phyloP scores from a whole-genome alignment of 2,329 filamentous ascomycete species.

The Fusarium tanahbumbuense region DNA sequence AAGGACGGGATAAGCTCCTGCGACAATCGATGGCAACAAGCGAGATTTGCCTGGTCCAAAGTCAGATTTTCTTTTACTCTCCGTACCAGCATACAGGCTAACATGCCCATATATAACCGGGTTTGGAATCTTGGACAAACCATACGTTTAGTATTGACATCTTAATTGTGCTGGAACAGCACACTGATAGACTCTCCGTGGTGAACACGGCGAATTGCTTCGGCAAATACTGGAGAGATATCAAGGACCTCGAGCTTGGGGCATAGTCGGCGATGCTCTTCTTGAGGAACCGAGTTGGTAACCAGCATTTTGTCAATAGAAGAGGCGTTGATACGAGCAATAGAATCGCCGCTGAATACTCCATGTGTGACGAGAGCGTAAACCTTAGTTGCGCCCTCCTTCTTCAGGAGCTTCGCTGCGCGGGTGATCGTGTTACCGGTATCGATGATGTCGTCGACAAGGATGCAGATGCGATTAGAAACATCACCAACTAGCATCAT shows the following conservation, averaged over 20 bases:
- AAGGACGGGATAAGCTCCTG: constrained; percentile 22
- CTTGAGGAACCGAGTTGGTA: constrained; percentile 93
- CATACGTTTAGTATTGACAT: constrained; percentile 9
- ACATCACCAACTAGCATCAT: constrained; percentile 97
- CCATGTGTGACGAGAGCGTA: constrained; percentile 95
- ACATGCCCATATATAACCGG: constrained; percentile 25
- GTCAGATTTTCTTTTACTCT: constrained; percentile 1
- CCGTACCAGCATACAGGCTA: constrained; percentile 12
- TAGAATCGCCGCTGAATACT: constrained; percentile 93
- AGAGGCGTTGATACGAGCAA: constrained; percentile 92
- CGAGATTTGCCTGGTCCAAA: constrained; percentile 6
- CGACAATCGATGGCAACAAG: constrained; percentile 20
- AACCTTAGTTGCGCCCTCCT: constrained; percentile 90
- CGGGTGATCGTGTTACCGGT: constrained; percentile 97
- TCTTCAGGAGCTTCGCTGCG: constrained; percentile 95
- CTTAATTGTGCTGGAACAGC: constrained; percentile 70
- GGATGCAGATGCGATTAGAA: constrained; percentile 81
- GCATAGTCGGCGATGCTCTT: constrained; percentile 80
- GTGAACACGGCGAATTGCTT: constrained; percentile 95
- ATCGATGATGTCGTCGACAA: constrained; percentile 94
- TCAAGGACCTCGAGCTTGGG: constrained; percentile 93
- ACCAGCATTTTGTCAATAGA: constrained; percentile 93
- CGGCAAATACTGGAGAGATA: constrained; percentile 88
- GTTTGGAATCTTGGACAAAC: constrained; percentile 26
- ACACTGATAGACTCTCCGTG: constrained; percentile 98